Conservation (phyloP, 2,329 filamentous ascomycete species). For the Paramyrothecium sp. region DNA sequence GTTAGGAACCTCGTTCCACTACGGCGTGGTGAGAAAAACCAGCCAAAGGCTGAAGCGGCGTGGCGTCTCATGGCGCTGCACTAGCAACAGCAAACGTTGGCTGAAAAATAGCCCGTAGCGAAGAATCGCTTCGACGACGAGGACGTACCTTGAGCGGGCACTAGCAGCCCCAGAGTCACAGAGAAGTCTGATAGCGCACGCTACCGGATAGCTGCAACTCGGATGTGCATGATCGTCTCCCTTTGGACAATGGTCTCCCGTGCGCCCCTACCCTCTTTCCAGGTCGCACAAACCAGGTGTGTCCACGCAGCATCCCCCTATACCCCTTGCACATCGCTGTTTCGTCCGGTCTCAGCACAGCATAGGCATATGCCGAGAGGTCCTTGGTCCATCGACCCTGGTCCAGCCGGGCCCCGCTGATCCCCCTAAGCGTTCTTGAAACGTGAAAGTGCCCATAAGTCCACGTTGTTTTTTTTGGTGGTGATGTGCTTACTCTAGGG, state of each 20-base stretch:
- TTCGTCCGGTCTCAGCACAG: neutral
- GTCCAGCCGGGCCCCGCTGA: no score
- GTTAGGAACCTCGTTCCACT: no score
- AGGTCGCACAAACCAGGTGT: neutral
- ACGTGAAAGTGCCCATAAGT: no score
- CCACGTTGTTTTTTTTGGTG: no score
- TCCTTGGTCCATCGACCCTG: no score
- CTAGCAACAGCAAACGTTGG: neutral
- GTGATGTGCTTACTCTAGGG: no score
- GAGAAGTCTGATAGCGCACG: neutral
- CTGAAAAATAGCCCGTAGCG: no score
- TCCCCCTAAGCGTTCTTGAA: no score
- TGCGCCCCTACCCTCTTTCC: neutral
- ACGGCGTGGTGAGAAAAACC: no score
- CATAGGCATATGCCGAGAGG: no score
- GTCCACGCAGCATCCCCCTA: no score
- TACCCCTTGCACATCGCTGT: neutral
- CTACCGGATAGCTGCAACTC: neutral
- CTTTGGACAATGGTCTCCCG: neutral
- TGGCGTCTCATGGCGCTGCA: neutral
- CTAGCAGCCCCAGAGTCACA: neutral
- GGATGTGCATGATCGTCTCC: neutral
- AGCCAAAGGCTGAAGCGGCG: neutral
- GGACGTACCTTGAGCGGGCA: neutral
- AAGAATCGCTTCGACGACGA: no score